Conservation (phyloP, 1,284 basidiomycete genomes). For the Ganoderma leucocontextum region DNA sequence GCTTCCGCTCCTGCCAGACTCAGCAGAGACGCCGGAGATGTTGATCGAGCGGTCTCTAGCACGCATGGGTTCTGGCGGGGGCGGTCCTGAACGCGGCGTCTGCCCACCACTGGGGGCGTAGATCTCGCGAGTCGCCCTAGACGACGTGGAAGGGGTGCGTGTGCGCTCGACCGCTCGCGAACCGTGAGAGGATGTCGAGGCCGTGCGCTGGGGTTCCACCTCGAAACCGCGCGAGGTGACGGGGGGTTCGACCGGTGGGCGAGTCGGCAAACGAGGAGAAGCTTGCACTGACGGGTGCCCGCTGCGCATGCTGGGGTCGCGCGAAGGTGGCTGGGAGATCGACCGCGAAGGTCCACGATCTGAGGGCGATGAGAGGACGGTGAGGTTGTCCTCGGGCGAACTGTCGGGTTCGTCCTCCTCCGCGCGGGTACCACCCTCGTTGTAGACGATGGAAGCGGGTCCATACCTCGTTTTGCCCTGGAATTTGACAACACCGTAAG, state of each 20-base stretch:
- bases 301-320: conserved; percentile 33
- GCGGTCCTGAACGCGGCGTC: conserved; percentile 29
- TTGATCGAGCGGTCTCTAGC: conserved; percentile 39
- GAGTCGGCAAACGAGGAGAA: conserved; percentile 32
- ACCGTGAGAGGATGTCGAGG: conserved; percentile 23
- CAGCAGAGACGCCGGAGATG: conserved; percentile 41
- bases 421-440: conserved; percentile 74
- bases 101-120: conserved; percentile 12
- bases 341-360: conserved; percentile 34
- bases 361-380: conserved; percentile 37
- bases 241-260: conserved; percentile 9
- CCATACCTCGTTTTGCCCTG: conserved; percentile 73
- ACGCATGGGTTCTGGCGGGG: conserved; percentile 31
- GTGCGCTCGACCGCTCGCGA: neutral
- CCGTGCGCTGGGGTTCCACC: conserved; percentile 33
- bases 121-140: conserved; percentile 34
- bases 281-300: conserved; percentile 30
- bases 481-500: conserved; percentile 1
- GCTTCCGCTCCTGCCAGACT: conserved; percentile 43
- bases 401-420: conserved; percentile 69
- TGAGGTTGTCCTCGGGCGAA: conserved; percentile 43
- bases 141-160: conserved; percentile 25
- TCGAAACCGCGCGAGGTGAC: conserved; percentile 31
- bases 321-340: conserved; percentile 43
- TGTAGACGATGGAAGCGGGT: conserved; percentile 81